A percentile compares a stretch with the other conserved stretches of the same genome.
Evolutionary conservation across 441 rosid genomes (phyloP).

Genomic region (Theobroma grandiflorum): DNA sequence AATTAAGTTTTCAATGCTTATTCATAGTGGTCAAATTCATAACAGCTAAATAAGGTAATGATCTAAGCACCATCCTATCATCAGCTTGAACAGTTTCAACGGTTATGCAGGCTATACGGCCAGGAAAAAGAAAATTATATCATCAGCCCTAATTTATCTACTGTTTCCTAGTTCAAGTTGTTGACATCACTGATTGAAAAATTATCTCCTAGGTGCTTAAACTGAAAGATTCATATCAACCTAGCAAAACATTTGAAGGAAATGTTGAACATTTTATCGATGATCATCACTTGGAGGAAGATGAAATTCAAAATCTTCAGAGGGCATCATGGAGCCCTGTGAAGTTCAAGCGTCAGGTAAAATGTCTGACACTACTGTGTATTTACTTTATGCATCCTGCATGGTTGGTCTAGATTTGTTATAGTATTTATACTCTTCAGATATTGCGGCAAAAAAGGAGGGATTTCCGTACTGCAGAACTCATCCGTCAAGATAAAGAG

Average conservation of each 20-base stretch:
- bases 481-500: constrained; percentile 64
- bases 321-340: constrained; percentile 63
- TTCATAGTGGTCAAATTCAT: background rate
- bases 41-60: background rate
- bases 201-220: constrained; percentile 37
- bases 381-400: constrained; percentile 23
- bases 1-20: background rate
- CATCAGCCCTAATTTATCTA: constrained; percentile 1
- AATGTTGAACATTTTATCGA: constrained; percentile 34
- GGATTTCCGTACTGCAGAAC: constrained; percentile 63
- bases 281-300: constrained; percentile 43
- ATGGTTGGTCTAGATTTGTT: constrained; percentile 35
- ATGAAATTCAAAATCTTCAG: constrained; percentile 35
- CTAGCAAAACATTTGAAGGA: constrained; percentile 41
- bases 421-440: constrained; percentile 50
- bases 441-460: constrained; percentile 63
- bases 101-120: background rate
- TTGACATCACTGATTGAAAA: background rate
- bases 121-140: background rate
- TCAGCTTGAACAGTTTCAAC: constrained; percentile 20
- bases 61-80: background rate
- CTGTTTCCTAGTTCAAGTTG: background rate
- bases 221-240: constrained; percentile 46
- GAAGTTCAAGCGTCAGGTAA: constrained; percentile 83
- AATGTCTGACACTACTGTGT: constrained; percentile 35